Percentiles rank a stretch among this genome's conserved stretches.
phyloP scores from a whole-genome alignment of 768 basidiomycete species.

The Strobilomyces echinocephalus region DNA sequence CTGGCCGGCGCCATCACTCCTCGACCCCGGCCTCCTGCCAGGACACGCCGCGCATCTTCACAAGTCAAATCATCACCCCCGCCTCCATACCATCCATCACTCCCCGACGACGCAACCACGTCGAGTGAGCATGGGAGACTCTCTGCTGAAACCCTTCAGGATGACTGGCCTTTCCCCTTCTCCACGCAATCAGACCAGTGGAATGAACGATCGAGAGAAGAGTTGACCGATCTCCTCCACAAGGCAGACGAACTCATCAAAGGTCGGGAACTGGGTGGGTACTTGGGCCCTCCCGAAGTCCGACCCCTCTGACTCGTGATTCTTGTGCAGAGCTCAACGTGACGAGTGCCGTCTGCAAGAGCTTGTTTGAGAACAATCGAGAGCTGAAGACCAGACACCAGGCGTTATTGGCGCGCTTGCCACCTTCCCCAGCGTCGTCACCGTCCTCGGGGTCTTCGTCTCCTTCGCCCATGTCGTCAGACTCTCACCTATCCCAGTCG shows the following conservation, averaged over 20 bases:
- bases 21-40: conserved; percentile 69
- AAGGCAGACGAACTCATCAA: conserved; percentile 75
- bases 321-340: conserved; percentile 49
- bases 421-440: conserved; percentile 39
- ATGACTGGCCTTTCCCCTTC: conserved; percentile 19
- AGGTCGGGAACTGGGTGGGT: conserved; percentile 68
- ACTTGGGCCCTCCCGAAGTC: neutral
- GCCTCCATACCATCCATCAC: conserved; percentile 52
- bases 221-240: conserved; percentile 62
- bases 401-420: conserved; percentile 61
- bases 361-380: conserved; percentile 63
- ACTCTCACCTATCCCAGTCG: conserved; percentile 30
- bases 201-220: conserved; percentile 68
- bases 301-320: conserved; percentile 20
- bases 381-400: conserved; percentile 69
- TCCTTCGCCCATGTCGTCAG: conserved; percentile 25
- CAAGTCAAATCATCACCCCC: conserved; percentile 42
- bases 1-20: conserved; percentile 40
- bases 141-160: conserved; percentile 20
- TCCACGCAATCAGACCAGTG: conserved; percentile 39
- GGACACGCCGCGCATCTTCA: conserved; percentile 46
- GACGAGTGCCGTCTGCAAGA: conserved; percentile 66
- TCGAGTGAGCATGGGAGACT: conserved; percentile 32
- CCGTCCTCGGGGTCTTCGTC: conserved; percentile 24
- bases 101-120: conserved; percentile 26